A percentile compares a stretch with the other conserved stretches of the same genome.
Evolutionary conservation across 352 stramenopile species (phyloP).

Genomic region (Plasmopara viticola): DNA sequence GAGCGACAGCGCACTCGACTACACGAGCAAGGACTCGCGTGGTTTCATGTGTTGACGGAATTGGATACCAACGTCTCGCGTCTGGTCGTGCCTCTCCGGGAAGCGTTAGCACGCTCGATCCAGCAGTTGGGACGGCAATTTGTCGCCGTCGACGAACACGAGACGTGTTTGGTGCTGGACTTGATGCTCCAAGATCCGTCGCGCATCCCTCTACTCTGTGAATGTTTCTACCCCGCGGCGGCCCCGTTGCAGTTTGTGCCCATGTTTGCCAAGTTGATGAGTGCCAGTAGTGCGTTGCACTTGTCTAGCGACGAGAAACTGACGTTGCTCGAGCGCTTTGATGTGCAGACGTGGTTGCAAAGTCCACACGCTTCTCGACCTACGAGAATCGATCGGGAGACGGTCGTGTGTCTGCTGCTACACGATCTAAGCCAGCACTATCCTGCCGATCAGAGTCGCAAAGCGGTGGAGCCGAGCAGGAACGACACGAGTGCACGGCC

Average conservation of each 20-base stretch:
- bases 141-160: conserved; percentile 74
- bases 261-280: conserved; percentile 86
- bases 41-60: conserved; percentile 73
- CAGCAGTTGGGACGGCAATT: conserved; percentile 75
- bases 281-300: conserved; percentile 53
- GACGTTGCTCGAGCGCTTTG: conserved; percentile 62
- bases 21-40: conserved; percentile 74
- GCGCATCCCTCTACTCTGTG: conserved; percentile 68
- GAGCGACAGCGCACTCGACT: conserved; percentile 41
- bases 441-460: conserved; percentile 35
- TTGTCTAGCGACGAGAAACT: conserved; percentile 70
- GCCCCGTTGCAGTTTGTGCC: conserved; percentile 74
- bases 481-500: conserved; percentile 18
- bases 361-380: conserved; percentile 9
- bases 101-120: conserved; percentile 77
- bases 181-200: conserved; percentile 83
- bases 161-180: conserved; percentile 74
- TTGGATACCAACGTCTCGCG: conserved; percentile 75
- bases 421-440: conserved; percentile 59
- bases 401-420: conserved; percentile 69
- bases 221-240: conserved; percentile 75
- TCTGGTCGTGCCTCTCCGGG: conserved; percentile 77
- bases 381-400: conserved; percentile 79
- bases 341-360: conserved; percentile 70
- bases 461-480: conserved; percentile 6